These are phyloP conservation scores for Alternaria burnsii DNA, from an alignment of 2,329 filamentous ascomycete species.

Conservation along the genomic window DNA sequence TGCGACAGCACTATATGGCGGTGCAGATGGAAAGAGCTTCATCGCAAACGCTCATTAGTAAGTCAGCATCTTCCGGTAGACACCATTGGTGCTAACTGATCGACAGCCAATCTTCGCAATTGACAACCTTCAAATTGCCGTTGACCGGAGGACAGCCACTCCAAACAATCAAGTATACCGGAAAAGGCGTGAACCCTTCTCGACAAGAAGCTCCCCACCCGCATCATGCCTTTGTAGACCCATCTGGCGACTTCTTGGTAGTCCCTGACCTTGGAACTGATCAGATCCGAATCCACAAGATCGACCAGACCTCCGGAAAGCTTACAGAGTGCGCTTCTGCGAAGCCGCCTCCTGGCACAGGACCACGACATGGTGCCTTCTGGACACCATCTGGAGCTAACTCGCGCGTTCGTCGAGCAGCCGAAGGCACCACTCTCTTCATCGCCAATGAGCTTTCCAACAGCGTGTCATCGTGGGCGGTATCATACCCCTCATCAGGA, in stretches of 20 bases:
- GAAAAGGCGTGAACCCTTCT: conserved; percentile 54
- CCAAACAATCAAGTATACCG: conserved; percentile 41
- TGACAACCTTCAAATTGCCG: conserved; percentile 49
- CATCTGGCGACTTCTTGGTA: conserved; percentile 60
- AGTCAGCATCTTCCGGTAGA: conserved; percentile 1
- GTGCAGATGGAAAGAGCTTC: conserved; percentile 39
- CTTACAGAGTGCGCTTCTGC: conserved; percentile 58
- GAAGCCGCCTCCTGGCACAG: conserved; percentile 57
- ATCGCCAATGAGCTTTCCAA: conserved; percentile 47
- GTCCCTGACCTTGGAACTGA: conserved; percentile 65
- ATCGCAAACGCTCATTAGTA: conserved; percentile 46
- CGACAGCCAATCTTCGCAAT: conserved; percentile 38
- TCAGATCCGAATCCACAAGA: conserved; percentile 62
- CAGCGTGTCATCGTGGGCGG: conserved; percentile 42
- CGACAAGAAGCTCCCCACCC: conserved; percentile 67
- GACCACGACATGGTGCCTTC: conserved; percentile 64
- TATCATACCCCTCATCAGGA: conserved; percentile 36
- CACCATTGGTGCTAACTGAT: neutral
- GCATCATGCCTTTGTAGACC: conserved; percentile 61
- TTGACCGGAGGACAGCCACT: conserved; percentile 38
- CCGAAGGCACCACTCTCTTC: conserved; percentile 38
- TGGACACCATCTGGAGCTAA: conserved; percentile 49
- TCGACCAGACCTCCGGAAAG: conserved; percentile 56
- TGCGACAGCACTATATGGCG: conserved; percentile 40
- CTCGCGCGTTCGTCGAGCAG: conserved; percentile 31